Evolutionary conservation across 2,329 filamentous ascomycete genomes (phyloP).

Genomic region (Diplocarpon mali): DNA sequence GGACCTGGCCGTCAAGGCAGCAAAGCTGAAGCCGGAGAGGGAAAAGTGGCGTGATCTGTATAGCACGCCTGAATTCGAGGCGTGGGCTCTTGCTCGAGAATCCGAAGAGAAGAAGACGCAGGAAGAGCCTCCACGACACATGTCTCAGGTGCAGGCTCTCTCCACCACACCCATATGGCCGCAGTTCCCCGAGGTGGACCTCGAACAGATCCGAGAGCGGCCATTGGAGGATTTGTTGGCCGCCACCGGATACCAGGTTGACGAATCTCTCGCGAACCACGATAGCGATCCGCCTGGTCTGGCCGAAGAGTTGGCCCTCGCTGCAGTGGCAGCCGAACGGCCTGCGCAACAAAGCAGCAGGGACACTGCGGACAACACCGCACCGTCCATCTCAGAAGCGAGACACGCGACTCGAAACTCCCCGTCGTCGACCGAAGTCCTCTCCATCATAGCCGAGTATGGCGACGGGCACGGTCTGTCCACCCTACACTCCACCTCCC

Average conservation of each 20-base stretch:
- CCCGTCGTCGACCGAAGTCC: slow-evolving; percentile 8
- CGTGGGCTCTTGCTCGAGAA: slow-evolving; percentile 21
- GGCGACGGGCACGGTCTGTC: slow-evolving; percentile 4
- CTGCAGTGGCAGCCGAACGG: not conserved
- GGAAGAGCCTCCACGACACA: not conserved
- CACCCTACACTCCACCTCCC: not conserved
- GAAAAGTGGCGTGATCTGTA: slow-evolving; percentile 42
- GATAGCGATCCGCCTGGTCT: not conserved
- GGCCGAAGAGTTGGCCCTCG: not conserved
- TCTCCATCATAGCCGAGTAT: slow-evolving; percentile 8
- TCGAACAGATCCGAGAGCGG: slow-evolving; percentile 22
- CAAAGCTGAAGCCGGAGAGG: slow-evolving; percentile 50
- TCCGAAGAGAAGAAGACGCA: slow-evolving; percentile 6
- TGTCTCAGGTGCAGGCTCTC: not conserved
- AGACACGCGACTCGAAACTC: not conserved
- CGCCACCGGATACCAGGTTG: slow-evolving; percentile 21
- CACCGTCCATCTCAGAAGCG: slow-evolving; percentile 1
- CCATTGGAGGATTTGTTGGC: slow-evolving; percentile 22
- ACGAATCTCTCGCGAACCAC: not conserved
- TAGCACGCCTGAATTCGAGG: slow-evolving; percentile 31
- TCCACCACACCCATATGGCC: slow-evolving; percentile 10
- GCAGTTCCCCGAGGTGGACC: slow-evolving; percentile 17
- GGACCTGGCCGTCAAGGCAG: slow-evolving; percentile 58
- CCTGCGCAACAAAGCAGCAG: too few species aligned
- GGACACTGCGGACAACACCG: not conserved